Conservation (phyloP, 2,329 filamentous ascomycete species). For the Neofusicoccum parvum region DNA sequence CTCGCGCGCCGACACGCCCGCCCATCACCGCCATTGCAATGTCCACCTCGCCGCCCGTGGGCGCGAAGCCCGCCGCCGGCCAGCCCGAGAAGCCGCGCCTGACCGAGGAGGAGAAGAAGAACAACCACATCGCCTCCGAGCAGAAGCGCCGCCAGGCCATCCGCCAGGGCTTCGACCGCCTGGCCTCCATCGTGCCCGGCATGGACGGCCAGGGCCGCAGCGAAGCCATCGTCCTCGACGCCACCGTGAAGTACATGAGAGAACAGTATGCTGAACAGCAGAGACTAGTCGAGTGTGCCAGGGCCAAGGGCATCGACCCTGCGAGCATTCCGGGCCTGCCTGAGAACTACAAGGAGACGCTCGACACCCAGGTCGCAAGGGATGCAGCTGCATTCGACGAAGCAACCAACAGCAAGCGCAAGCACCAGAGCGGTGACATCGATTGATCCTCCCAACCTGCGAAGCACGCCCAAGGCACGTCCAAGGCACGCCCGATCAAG, state of each 20-base stretch:
- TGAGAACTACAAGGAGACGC: slow-evolving; percentile 16
- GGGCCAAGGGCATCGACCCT: slow-evolving; percentile 12
- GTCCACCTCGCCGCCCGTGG: slow-evolving; percentile 17
- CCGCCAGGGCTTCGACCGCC: slow-evolving; percentile 77
- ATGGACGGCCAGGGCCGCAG: slow-evolving; percentile 81
- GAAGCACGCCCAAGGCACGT: neutral
- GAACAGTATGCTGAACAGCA: slow-evolving; percentile 43
- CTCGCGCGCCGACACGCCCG: neutral
- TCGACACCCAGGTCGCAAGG: slow-evolving; percentile 18
- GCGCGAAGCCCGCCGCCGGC: neutral
- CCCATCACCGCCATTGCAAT: neutral
- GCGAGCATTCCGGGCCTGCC: slow-evolving; percentile 14
- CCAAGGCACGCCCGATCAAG: neutral
- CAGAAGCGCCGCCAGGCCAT: slow-evolving; percentile 73
- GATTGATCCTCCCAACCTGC: neutral
- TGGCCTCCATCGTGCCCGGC: slow-evolving; percentile 79
- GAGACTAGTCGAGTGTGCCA: slow-evolving; percentile 32
- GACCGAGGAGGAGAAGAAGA: slow-evolving; percentile 71
- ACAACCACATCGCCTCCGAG: slow-evolving; percentile 71
- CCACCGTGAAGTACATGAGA: slow-evolving; percentile 48
- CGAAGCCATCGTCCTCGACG: slow-evolving; percentile 78
- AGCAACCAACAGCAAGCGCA: slow-evolving; percentile 4
- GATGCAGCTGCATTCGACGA: slow-evolving; percentile 9
- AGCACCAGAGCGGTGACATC: slow-evolving; percentile 5
- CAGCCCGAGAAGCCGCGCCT: slow-evolving; percentile 61